Percentiles rank a stretch among this genome's conserved stretches.
These are phyloP conservation scores for Fimicolochytrium jonesii DNA, from an alignment of 192 early-diverging fungal genomes.

Conservation along the genomic window DNA sequence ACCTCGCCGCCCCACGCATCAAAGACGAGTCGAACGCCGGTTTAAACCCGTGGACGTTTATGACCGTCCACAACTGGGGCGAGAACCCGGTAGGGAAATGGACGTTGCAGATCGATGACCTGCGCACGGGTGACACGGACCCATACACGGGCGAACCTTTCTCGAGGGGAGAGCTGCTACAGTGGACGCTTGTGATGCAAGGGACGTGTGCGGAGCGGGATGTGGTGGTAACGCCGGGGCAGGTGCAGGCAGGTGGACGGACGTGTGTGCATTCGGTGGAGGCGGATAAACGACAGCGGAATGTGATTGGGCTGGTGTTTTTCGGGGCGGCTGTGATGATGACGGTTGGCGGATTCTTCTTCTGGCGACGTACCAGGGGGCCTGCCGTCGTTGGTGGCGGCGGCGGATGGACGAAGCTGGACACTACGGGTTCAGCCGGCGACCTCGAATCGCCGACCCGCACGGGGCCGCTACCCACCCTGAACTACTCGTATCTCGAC, in stretches of 20 bases:
- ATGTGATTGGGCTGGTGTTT: conserved; percentile 1
- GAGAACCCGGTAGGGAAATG: conserved; percentile 42
- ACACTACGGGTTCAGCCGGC: background rate
- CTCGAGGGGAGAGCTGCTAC: conserved; percentile 22
- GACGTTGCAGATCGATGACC: conserved; percentile 34
- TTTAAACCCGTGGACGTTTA: conserved; percentile 54
- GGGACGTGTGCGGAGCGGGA: conserved; percentile 26
- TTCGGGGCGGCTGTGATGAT: background rate
- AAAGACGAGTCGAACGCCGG: conserved; percentile 35
- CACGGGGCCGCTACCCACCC: background rate
- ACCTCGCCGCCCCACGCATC: conserved; percentile 42
- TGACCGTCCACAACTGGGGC: conserved; percentile 50
- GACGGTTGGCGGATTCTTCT: background rate
- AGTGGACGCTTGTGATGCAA: conserved; percentile 27
- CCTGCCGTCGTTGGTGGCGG: too few species aligned
- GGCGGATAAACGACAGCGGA: background rate
- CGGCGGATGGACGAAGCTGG: background rate
- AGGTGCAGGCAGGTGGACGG: conserved; percentile 3
- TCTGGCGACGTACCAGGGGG: conserved; percentile 7
- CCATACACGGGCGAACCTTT: conserved; percentile 8
- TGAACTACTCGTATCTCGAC: background rate
- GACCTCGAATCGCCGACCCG: conserved; percentile 13
- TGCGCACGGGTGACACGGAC: conserved; percentile 15
- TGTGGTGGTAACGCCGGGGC: conserved; percentile 12
- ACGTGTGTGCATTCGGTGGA: conserved; percentile 23